A percentile compares a stretch with the other conserved stretches of the same genome.
These are phyloP conservation scores for Backusella macrospora DNA, from an alignment of 192 early-diverging fungal species.

Conservation along the genomic window DNA sequence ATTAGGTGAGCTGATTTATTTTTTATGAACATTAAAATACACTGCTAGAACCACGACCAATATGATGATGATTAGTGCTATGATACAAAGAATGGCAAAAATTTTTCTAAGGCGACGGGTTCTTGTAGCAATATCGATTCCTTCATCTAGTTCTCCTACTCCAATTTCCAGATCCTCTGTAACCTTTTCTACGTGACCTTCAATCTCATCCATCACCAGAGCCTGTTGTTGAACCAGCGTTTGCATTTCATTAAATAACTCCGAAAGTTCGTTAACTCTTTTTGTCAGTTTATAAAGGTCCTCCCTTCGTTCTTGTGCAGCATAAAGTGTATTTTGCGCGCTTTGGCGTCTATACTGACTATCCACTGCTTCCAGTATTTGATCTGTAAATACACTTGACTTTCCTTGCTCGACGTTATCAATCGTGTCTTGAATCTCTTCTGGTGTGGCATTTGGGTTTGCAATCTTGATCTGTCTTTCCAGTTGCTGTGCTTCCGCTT, in stretches of 20 bases:
- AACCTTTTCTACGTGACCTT: conserved; percentile 42
- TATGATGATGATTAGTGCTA: conserved; percentile 45
- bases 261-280: conserved; percentile 56
- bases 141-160: conserved; percentile 55
- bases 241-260: conserved; percentile 70
- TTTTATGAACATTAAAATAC: neutral
- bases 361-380: conserved; percentile 55
- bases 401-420: conserved; percentile 45
- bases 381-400: conserved; percentile 58
- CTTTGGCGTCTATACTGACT: conserved; percentile 42
- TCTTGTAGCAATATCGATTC: conserved; percentile 43
- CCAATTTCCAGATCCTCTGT: conserved; percentile 65
- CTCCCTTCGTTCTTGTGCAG: conserved; percentile 63
- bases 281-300: conserved; percentile 59
- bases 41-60: conserved; percentile 42
- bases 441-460: conserved; percentile 57
- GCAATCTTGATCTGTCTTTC: conserved; percentile 45
- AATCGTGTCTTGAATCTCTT: conserved; percentile 60
- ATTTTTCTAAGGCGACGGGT: conserved; percentile 58
- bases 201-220: conserved; percentile 30
- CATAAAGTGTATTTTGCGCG: conserved; percentile 48
- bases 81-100: conserved; percentile 47
- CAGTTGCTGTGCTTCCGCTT: conserved; percentile 29
- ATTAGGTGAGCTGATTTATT: no score
- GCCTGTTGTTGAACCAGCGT: conserved; percentile 49